Percentiles rank a stretch among this genome's conserved stretches.
Conservation (phyloP, 352 stramenopile genomes). For the Pythium insidiosum region DNA sequence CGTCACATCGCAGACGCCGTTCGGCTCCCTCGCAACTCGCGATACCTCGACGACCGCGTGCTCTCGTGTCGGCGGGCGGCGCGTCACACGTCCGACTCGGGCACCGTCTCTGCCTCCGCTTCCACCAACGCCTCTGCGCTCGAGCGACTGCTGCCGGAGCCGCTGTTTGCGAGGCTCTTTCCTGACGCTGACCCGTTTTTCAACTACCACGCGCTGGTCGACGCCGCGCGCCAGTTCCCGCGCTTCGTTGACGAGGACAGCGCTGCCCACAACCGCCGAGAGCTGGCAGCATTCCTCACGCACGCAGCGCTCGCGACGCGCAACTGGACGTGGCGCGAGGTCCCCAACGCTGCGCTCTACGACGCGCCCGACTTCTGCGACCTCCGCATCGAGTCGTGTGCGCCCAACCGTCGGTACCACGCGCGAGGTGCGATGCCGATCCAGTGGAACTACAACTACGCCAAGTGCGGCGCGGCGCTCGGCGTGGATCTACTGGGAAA, state of each 20-base stretch:
- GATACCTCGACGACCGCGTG: too few species aligned
- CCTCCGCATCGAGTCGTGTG: neutral
- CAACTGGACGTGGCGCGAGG: slow-evolving; percentile 5
- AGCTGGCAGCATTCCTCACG: slow-evolving; percentile 16
- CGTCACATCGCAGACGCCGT: too few species aligned
- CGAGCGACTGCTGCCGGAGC: too few species aligned
- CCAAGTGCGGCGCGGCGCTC: slow-evolving; percentile 6
- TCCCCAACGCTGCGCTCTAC: slow-evolving; percentile 4
- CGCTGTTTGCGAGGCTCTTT: too few species aligned
- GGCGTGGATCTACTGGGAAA: slow-evolving; percentile 5
- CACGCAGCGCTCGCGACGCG: slow-evolving; percentile 6
- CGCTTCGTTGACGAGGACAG: slow-evolving; percentile 9
- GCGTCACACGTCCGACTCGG: too few species aligned
- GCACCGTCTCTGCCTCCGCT: too few species aligned
- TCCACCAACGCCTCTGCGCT: too few species aligned
- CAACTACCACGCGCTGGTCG: slow-evolving; percentile 4
- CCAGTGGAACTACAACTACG: slow-evolving; percentile 19
- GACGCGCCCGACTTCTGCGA: slow-evolving; percentile 8
- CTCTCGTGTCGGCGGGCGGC: too few species aligned
- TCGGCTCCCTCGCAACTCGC: too few species aligned
- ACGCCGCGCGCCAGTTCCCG: slow-evolving; percentile 9
- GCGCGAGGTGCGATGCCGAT: slow-evolving; percentile 11
- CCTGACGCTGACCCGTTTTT: slow-evolving; percentile 8
- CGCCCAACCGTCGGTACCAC: slow-evolving; percentile 8
- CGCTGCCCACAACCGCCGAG: slow-evolving; percentile 4